Conservation (phyloP, 805 yeast species). For the Candida sithepensis region DNA sequence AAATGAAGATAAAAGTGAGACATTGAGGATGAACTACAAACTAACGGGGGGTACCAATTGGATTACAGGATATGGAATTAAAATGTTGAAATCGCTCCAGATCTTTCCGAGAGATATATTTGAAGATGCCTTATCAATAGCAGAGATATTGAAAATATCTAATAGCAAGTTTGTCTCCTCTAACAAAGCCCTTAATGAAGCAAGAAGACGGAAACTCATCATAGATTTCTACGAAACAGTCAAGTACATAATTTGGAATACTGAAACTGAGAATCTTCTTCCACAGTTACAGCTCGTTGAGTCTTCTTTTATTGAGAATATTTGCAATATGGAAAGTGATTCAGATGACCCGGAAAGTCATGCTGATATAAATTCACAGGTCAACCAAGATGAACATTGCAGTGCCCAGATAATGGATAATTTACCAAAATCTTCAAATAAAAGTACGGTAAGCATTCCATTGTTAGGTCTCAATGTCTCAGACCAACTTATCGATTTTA, state of each 20-base stretch:
- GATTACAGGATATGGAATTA: conserved; percentile 28
- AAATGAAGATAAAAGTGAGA: neutral
- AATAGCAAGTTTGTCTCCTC: neutral
- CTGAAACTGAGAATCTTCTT: neutral
- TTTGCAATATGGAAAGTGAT: neutral
- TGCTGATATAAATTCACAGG: neutral
- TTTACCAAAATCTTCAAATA: no score
- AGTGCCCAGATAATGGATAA: no score
- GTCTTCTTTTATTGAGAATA: neutral
- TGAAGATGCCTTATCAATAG: conserved; percentile 26
- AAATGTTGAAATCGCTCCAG: conserved; percentile 26
- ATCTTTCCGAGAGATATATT: conserved; percentile 26
- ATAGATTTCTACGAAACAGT: conserved; percentile 15
- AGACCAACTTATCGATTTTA: neutral
- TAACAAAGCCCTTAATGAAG: neutral
- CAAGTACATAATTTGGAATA: conserved; percentile 1
- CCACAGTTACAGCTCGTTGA: neutral
- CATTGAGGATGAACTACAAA: conserved; percentile 31
- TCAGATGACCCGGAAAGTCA: neutral
- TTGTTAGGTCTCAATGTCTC: neutral
- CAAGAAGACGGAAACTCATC: conserved; percentile 5
- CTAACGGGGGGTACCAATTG: conserved; percentile 20
- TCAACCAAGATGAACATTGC: neutral
- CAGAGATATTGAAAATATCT: conserved; percentile 11
- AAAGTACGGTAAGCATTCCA: neutral